Evolutionary conservation across 2,329 filamentous ascomycete species (phyloP).

Genomic region (Colletotrichum tamarilloi): DNA sequence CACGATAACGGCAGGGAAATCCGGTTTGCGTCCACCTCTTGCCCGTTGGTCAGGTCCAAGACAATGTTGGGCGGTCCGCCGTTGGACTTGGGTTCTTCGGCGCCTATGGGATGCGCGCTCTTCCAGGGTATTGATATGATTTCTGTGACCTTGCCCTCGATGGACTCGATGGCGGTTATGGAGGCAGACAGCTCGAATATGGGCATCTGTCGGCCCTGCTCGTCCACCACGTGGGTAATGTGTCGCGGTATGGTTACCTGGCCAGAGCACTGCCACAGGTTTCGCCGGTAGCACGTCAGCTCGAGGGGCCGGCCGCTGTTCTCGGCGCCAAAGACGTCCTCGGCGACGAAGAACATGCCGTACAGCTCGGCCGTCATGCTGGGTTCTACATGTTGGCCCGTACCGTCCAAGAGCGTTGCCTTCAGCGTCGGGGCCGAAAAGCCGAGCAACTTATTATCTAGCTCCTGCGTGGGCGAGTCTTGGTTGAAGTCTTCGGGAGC

Average conservation of each 20-base stretch:
- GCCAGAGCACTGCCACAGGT: conserved; percentile 94
- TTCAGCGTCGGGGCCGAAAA: conserved; percentile 74
- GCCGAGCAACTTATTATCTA: conserved; percentile 78
- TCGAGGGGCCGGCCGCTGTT: conserved; percentile 73
- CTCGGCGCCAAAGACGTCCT: conserved; percentile 78
- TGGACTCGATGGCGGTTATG: conserved; percentile 89
- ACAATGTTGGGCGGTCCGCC: conserved; percentile 64
- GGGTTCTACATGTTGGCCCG: conserved; percentile 68
- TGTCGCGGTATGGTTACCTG: conserved; percentile 82
- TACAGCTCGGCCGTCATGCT: conserved; percentile 80
- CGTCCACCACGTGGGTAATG: conserved; percentile 74
- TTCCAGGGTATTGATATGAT: conserved; percentile 99
- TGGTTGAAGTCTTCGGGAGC: conserved; percentile 57
- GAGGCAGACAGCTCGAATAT: conserved; percentile 83
- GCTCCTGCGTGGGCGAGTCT: conserved; percentile 64
- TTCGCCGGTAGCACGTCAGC: conserved; percentile 93
- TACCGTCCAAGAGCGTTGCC: conserved; percentile 72
- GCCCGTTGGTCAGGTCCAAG: conserved; percentile 66
- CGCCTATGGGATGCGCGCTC: conserved; percentile 68
- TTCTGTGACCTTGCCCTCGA: conserved; percentile 90
- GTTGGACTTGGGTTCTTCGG: conserved; percentile 60
- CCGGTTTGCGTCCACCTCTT: conserved; percentile 81
- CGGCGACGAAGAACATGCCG: conserved; percentile 90
- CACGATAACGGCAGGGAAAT: conserved; percentile 88
- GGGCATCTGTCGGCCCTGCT: conserved; percentile 82